phyloP scores from a whole-genome alignment of 2,329 filamentous ascomycete species.

The Cladosporium sp. region DNA sequence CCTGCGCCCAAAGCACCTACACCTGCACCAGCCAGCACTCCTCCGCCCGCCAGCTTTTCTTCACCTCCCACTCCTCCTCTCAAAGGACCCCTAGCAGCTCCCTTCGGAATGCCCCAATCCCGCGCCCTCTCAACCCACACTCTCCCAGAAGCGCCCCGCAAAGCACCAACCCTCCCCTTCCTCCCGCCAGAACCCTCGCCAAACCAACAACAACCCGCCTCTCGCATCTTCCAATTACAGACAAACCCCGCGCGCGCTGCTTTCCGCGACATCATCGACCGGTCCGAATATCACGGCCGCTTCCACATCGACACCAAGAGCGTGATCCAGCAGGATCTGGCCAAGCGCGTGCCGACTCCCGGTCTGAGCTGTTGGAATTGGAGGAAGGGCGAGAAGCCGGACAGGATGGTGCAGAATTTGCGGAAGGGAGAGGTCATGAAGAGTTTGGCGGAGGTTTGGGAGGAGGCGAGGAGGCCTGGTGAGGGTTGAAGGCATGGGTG shows the following conservation, averaged over 20 bases:
- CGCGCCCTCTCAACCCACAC: conserved; percentile 17
- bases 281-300: conserved; percentile 27
- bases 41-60: neutral
- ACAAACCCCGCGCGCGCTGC: conserved; percentile 35
- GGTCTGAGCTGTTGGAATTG: conserved; percentile 37
- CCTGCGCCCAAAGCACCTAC: neutral
- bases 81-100: too few species aligned
- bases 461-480: conserved; percentile 17
- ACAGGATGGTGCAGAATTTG: conserved; percentile 26
- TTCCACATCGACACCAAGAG: conserved; percentile 27
- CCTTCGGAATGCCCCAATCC: conserved; percentile 16
- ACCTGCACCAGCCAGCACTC: neutral
- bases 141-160: conserved; percentile 3
- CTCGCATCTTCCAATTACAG: conserved; percentile 37
- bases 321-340: conserved; percentile 34
- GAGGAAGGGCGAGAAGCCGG: conserved; percentile 34
- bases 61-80: neutral
- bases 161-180: neutral
- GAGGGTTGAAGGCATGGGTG: neutral
- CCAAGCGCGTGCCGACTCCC: conserved; percentile 34
- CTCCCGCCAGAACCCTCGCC: conserved; percentile 13
- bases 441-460: conserved; percentile 30
- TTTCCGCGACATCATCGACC: conserved; percentile 39
- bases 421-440: conserved; percentile 24
- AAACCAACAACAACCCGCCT: conserved; percentile 8